phyloP scores from a whole-genome alignment of 73 alveolate species.

The Symbiodinium natans region DNA sequence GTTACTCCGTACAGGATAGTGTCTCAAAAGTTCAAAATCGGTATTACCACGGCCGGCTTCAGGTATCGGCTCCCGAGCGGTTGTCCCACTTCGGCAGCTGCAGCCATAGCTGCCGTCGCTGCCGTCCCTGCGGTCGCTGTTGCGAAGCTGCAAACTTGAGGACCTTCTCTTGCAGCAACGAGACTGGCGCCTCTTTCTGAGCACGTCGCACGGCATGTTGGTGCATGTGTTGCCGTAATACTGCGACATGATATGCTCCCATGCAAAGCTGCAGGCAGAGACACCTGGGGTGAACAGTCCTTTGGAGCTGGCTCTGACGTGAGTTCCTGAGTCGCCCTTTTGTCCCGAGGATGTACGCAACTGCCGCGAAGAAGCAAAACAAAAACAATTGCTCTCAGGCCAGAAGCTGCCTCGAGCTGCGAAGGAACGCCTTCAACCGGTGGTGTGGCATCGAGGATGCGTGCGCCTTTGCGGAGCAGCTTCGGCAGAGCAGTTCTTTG shows the following conservation, averaged over 20 bases:
- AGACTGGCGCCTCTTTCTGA: not conserved
- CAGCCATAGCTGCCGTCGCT: not conserved
- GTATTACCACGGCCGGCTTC: not conserved
- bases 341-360: too few relatives aligned
- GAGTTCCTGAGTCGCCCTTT: not conserved
- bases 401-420: constrained; percentile 50
- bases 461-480: not conserved
- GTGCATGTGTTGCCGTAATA: not conserved
- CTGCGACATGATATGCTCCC: not conserved
- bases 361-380: too few relatives aligned
- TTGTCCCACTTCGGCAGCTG: constrained; percentile 17
- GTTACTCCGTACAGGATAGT: too few relatives aligned
- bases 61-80: constrained; percentile 72
- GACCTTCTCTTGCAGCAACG: not conserved
- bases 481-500: too few relatives aligned
- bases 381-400: not conserved
- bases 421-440: constrained; percentile 36
- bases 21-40: not conserved
- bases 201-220: not conserved
- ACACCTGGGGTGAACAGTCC: constrained; percentile 40
- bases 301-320: constrained; percentile 41
- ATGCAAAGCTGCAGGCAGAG: constrained; percentile 8
- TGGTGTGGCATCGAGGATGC: constrained; percentile 76
- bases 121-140: too few relatives aligned
- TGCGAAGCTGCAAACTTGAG: not conserved